A percentile compares a stretch with the other conserved stretches of the same genome.
phyloP scores from a whole-genome alignment of 2,329 filamentous ascomycete species.

The Corynespora cassiicola region DNA sequence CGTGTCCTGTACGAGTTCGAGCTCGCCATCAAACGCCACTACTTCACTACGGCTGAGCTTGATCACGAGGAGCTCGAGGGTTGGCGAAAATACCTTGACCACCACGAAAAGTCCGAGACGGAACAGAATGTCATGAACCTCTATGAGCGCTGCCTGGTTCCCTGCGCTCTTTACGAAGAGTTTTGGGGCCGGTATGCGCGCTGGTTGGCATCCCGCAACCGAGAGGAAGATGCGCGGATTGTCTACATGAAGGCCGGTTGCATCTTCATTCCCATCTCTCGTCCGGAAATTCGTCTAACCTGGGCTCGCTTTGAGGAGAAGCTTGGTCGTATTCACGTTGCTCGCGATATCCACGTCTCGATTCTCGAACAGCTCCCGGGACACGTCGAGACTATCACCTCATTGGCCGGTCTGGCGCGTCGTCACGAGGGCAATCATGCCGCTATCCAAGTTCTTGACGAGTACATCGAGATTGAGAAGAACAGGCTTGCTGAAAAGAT shows the following conservation, averaged over 20 bases:
- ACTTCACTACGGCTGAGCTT: constrained; percentile 94
- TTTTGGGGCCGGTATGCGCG: constrained; percentile 97
- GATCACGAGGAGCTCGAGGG: constrained; percentile 84
- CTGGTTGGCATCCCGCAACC: constrained; percentile 81
- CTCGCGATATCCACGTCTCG: constrained; percentile 82
- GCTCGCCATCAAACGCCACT: constrained; percentile 91
- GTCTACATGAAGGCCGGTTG: constrained; percentile 89
- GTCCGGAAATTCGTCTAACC: constrained; percentile 82
- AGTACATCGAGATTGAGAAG: constrained; percentile 77
- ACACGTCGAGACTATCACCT: constrained; percentile 86
- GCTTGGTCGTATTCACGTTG: constrained; percentile 75
- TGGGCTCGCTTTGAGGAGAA: constrained; percentile 97
- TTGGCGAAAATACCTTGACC: constrained; percentile 97
- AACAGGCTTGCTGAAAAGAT: no score
- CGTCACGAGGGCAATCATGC: constrained; percentile 84
- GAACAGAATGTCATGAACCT: constrained; percentile 78
- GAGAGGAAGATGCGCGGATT: constrained; percentile 88
- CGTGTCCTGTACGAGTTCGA: no score
- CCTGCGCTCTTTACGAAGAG: constrained; percentile 93
- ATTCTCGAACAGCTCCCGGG: constrained; percentile 79
- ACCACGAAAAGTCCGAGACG: constrained; percentile 86
- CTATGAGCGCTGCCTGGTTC: constrained; percentile 92
- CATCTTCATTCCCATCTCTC: constrained; percentile 84
- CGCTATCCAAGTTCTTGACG: constrained; percentile 82
- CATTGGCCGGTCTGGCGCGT: constrained; percentile 84